A percentile compares a stretch with the other conserved stretches of the same genome.
Conservation (phyloP, 306 rosid genomes). For the Prunus persica region DNA sequence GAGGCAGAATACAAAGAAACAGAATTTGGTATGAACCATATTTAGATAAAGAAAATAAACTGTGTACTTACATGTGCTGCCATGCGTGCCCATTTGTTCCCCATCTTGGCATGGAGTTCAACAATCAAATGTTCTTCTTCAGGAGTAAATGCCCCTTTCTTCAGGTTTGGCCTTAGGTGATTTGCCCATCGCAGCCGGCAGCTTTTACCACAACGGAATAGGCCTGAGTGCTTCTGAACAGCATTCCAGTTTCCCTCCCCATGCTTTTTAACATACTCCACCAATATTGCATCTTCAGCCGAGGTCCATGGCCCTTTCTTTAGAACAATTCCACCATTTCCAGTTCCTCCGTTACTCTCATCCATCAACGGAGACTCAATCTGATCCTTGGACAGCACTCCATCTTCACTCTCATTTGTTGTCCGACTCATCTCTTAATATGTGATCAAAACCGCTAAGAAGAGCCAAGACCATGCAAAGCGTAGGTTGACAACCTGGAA, state of each 20-base stretch:
- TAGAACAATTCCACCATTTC: constrained; percentile 34
- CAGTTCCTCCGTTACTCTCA: constrained; percentile 53
- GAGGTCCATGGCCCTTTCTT: constrained; percentile 99
- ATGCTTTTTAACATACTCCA: constrained; percentile 81
- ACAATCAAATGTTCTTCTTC: constrained; percentile 79
- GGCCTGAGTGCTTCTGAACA: constrained; percentile 91
- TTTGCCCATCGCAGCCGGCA: constrained; percentile 97
- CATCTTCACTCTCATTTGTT: constrained; percentile 58
- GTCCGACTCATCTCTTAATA: constrained; percentile 49
- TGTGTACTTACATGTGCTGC: constrained; percentile 72
- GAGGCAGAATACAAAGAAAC: background rate
- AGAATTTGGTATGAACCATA: constrained; percentile 11
- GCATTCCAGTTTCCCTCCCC: constrained; percentile 99
- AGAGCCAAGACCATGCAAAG: constrained; percentile 28
- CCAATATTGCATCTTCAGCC: constrained; percentile 79
- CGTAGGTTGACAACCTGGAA: constrained; percentile 29
- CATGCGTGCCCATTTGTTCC: constrained; percentile 99
- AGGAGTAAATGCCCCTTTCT: constrained; percentile 80
- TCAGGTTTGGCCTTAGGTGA: constrained; percentile 95
- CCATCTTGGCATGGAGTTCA: constrained; percentile 86
- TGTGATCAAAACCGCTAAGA: constrained; percentile 34
- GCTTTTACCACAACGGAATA: constrained; percentile 94
- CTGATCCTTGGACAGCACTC: constrained; percentile 38
- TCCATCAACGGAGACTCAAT: constrained; percentile 44
- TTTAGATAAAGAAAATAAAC: constrained; percentile 16